Conservation (phyloP, 192 early-diverging fungal species). For the Spinellus fusiger region DNA sequence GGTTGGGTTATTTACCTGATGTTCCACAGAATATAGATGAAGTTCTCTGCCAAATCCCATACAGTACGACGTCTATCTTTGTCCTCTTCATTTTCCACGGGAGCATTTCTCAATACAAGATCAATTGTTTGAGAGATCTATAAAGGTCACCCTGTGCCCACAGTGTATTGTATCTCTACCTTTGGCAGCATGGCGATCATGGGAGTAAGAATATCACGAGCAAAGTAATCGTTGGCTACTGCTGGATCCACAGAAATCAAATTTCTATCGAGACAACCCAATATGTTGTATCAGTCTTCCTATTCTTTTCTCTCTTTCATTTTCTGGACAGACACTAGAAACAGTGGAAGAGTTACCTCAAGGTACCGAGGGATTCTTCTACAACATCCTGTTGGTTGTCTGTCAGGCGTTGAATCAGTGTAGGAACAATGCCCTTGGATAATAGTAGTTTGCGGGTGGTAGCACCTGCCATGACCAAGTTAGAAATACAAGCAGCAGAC, state of each 20-base stretch:
- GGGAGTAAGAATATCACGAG: slow-evolving; percentile 49
- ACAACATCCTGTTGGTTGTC: slow-evolving; percentile 68
- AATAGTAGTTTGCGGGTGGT: slow-evolving; percentile 69
- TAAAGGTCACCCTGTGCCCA: not conserved
- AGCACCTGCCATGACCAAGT: slow-evolving; percentile 62
- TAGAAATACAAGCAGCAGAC: slow-evolving; percentile 83
- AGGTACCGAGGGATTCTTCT: slow-evolving; percentile 66
- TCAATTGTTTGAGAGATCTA: slow-evolving; percentile 29
- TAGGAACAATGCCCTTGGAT: slow-evolving; percentile 58
- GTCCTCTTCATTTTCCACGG: slow-evolving; percentile 28
- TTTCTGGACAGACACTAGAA: not conserved
- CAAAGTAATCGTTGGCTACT: slow-evolving; percentile 51
- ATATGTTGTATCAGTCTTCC: not conserved
- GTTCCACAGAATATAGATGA: slow-evolving; percentile 50
- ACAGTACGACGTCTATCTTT: slow-evolving; percentile 37
- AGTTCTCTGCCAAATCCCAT: slow-evolving; percentile 55
- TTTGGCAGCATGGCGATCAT: slow-evolving; percentile 40
- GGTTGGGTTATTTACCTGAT: slow-evolving; percentile 25
- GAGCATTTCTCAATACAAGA: slow-evolving; percentile 25
- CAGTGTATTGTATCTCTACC: slow-evolving; percentile 19
- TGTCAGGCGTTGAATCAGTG: slow-evolving; percentile 65
- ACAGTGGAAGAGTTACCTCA: slow-evolving; percentile 49
- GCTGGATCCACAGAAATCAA: slow-evolving; percentile 48
- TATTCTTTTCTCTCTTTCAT: not conserved
- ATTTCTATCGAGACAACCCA: slow-evolving; percentile 37